These are phyloP conservation scores for Corymbia maculata DNA, from an alignment of 345 rosid species.

Conservation along the genomic window DNA sequence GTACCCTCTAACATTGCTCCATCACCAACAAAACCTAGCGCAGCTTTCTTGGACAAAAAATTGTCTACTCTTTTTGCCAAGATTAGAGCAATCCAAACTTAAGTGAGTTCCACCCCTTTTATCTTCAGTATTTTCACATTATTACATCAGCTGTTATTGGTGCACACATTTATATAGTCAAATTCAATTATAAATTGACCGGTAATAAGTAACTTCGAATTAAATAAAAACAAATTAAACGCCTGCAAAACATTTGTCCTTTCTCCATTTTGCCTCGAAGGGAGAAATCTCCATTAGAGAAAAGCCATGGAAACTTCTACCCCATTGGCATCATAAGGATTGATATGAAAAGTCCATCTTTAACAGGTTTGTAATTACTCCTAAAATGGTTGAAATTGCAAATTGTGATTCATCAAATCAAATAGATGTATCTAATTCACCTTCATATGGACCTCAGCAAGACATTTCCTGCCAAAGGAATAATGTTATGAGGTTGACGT, in stretches of 20 bases:
- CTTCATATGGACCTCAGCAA: not conserved
- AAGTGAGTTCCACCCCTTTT: not conserved
- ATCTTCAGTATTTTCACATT: not conserved
- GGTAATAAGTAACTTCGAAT: not conserved
- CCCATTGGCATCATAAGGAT: accelerated
- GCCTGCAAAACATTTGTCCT: not conserved
- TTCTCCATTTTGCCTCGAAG: not conserved
- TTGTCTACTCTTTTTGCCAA: accelerated
- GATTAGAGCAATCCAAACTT: not conserved
- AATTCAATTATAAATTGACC: not conserved
- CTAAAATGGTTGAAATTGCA: not conserved
- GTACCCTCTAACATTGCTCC: not conserved
- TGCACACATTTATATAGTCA: not conserved
- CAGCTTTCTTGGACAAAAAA: not conserved
- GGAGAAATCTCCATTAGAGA: not conserved
- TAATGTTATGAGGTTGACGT: not conserved
- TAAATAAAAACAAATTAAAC: not conserved
- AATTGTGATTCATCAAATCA: accelerated
- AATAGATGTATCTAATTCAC: accelerated
- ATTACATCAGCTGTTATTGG: not conserved
- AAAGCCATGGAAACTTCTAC: not conserved
- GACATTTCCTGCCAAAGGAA: not conserved
- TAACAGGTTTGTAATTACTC: not conserved
- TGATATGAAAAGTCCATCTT: not conserved
- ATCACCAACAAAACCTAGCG: not conserved